These are phyloP conservation scores for Vitrella brassicaformis DNA, from an alignment of 73 alveolate genomes.

Conservation along the genomic window DNA sequence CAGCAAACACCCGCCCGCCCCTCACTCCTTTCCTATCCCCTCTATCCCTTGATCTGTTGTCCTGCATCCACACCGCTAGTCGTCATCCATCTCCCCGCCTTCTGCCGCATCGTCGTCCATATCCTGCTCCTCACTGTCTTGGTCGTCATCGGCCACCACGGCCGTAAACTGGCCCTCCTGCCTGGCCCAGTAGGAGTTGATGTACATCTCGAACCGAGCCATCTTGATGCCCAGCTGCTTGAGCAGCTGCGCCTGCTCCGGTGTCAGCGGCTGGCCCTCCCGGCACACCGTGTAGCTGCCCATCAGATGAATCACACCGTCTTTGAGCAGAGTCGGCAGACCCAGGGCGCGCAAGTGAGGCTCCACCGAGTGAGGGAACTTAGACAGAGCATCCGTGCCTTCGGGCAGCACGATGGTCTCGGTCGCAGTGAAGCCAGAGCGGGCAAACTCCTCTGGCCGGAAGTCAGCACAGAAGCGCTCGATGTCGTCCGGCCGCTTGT, in stretches of 20 bases:
- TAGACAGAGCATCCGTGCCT: constrained; percentile 39
- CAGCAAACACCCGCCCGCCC: too few species aligned
- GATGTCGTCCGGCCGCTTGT: constrained; percentile 20
- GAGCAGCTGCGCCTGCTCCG: background rate
- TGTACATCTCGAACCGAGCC: background rate
- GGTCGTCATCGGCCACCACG: background rate
- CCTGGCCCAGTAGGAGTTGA: too few species aligned
- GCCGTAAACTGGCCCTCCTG: background rate
- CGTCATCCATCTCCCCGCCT: background rate
- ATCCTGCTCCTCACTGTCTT: background rate
- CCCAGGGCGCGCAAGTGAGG: constrained; percentile 43
- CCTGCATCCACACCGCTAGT: too few species aligned
- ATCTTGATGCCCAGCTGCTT: background rate
- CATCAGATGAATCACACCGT: background rate
- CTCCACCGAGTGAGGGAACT: constrained; percentile 41
- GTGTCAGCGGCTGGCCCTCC: background rate
- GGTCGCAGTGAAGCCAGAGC: constrained; percentile 38
- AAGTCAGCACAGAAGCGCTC: constrained; percentile 23
- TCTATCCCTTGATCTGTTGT: too few species aligned
- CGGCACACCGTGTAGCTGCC: background rate
- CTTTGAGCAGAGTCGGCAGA: constrained; percentile 5
- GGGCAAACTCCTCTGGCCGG: constrained; percentile 36
- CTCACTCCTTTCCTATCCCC: too few species aligned
- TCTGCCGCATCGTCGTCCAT: background rate
- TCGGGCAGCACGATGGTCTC: constrained; percentile 26